Conservation (phyloP, 2,329 filamentous ascomycete species). For the Rhytidhysteron rufulum region DNA sequence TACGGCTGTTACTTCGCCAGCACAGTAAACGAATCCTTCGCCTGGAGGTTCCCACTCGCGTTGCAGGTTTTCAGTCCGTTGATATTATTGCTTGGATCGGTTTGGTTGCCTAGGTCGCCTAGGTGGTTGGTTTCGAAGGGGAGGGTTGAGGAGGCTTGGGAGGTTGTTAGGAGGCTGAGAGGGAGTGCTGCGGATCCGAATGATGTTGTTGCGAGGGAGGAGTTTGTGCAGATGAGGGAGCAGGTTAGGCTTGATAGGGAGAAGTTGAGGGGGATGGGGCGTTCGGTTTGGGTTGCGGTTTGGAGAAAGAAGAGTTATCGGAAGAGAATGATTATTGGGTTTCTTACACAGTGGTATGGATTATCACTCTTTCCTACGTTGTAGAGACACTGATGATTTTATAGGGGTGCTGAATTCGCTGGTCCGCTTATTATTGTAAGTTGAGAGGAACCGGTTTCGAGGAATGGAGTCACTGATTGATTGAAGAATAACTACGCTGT, state of each 20-base stretch:
- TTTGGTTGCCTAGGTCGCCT: slow-evolving; percentile 46
- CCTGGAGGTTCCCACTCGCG: slow-evolving; percentile 45
- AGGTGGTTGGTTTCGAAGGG: slow-evolving; percentile 50
- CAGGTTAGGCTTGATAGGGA: slow-evolving; percentile 25
- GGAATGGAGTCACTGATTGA: too few species aligned
- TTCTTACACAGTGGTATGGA: slow-evolving; percentile 46
- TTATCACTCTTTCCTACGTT: not conserved
- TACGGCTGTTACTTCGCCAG: slow-evolving; percentile 44
- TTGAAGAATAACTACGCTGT: slow-evolving; percentile 37
- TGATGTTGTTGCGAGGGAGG: slow-evolving; percentile 43
- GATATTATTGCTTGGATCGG: slow-evolving; percentile 38
- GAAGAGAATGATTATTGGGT: slow-evolving; percentile 48
- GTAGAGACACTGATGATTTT: not conserved
- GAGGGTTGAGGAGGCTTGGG: slow-evolving; percentile 43
- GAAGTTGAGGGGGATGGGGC: slow-evolving; percentile 9
- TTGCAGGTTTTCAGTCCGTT: slow-evolving; percentile 40
- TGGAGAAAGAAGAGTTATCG: slow-evolving; percentile 22
- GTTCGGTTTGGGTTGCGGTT: slow-evolving; percentile 11
- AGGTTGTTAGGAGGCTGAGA: slow-evolving; percentile 40
- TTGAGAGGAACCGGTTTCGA: too few species aligned
- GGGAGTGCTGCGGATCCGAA: slow-evolving; percentile 36
- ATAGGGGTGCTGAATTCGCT: slow-evolving; percentile 49
- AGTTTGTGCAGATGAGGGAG: slow-evolving; percentile 46
- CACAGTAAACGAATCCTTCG: slow-evolving; percentile 34
- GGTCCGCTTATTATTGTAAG: slow-evolving; percentile 46